phyloP scores from a whole-genome alignment of 192 early-diverging fungal genomes.

The Pilaira anomala region DNA sequence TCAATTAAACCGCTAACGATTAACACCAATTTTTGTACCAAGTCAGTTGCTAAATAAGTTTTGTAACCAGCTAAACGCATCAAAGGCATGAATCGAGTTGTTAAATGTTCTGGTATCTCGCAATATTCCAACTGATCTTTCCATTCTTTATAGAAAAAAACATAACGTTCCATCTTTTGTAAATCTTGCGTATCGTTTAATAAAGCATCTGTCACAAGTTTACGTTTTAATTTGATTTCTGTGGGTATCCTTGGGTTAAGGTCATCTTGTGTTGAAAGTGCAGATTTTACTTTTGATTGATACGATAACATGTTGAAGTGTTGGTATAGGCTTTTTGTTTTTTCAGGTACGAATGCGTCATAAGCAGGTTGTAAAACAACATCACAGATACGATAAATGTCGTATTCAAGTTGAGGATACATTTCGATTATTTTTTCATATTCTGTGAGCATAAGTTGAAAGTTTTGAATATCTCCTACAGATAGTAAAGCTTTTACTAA shows the following conservation, averaged over 20 bases:
- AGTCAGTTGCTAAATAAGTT: constrained; percentile 35
- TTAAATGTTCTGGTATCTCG: constrained; percentile 26
- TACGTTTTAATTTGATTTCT: constrained; percentile 10
- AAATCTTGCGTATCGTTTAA: constrained; percentile 18
- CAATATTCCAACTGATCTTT: constrained; percentile 41
- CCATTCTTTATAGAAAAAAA: constrained; percentile 66
- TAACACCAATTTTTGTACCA: constrained; percentile 21
- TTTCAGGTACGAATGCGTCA: constrained; percentile 36
- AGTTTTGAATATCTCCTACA: constrained; percentile 58
- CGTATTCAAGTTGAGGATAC: constrained; percentile 57
- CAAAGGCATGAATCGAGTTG: constrained; percentile 34
- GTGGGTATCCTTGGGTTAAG: constrained; percentile 4
- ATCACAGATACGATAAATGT: constrained; percentile 59
- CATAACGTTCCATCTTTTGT: constrained; percentile 30
- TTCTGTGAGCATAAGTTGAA: constrained; percentile 49
- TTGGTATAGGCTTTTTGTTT: constrained; percentile 18
- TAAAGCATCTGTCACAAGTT: constrained; percentile 4
- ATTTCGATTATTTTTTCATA: constrained; percentile 49
- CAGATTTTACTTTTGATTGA: constrained; percentile 17
- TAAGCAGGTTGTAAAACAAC: constrained; percentile 59
- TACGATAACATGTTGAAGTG: constrained; percentile 25
- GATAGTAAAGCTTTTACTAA: constrained; percentile 57
- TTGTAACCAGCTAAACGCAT: constrained; percentile 44
- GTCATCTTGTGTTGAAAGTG: not conserved
- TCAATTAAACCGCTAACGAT: constrained; percentile 14